Base-by-base conservation (phyloP, 2,329 filamentous ascomycete genomes). In the Nothomitra cinnamomea region DNA sequence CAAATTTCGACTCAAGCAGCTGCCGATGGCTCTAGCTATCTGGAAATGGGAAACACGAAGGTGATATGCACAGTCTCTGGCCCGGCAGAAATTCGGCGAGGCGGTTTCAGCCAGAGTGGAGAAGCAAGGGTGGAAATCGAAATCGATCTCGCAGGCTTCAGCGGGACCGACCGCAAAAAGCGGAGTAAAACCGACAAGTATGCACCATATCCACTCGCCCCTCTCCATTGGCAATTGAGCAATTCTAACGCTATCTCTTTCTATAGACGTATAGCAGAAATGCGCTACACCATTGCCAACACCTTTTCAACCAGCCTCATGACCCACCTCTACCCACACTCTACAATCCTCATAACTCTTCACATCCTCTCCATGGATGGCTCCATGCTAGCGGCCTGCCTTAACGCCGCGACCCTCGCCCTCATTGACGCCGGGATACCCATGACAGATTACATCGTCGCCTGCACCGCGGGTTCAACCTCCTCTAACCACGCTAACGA, bases 21-120 rank as follows among this genome's bases (percentile, higher is more conserved):
- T 51, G 88, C 89, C 54, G 92, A 96, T 61, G 92, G 92, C 36
- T 94, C 86, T 45, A 87, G 84, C 57, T 95, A 95, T 69, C 80
- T 96, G 56, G 87, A 95, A 66, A 94, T 94, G 83, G 92, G 92
- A 61, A 94, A 96, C 70, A 98, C 92, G 21, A 92, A 95, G 65
- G 83, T 98, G 60, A 86, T 96, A 69, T 95, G 90, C 69, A 87
- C 89, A 22, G 82, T 98, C 49, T 80, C 82, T 1, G 92, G 92
- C 0, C 92, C 92, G 0, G 80, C 78, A 38, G 92, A 98, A 68
- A 75, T 76, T 51, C 69, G 76, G 60, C 67, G 71, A 56, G 61
- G 56, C 2, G 61, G 70, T 66, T 53, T 70, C 68, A 50, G 68
- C 65, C 21, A 69, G 65, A 56, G 67, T 52, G 72, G 73, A 28